phyloP scores from a whole-genome alignment of 2,329 filamentous ascomycete genomes.

The Alternaria sp. region DNA sequence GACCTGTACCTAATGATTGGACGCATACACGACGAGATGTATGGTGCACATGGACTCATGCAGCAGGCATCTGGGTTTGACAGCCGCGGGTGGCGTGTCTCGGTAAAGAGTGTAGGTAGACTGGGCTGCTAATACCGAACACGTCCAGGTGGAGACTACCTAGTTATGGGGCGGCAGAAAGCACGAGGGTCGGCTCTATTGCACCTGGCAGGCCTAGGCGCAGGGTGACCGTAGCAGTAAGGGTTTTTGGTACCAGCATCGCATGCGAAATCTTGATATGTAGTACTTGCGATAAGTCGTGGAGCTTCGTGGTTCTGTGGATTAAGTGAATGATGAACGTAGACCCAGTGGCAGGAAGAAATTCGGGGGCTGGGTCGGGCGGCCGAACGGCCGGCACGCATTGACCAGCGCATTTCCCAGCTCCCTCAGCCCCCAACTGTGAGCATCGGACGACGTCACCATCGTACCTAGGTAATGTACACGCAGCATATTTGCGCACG shows the following conservation, averaged over 20 bases:
- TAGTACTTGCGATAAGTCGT: background rate
- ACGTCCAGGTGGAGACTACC: background rate
- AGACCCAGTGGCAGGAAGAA: background rate
- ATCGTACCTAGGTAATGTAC: background rate
- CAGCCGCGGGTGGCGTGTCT: background rate
- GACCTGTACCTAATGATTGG: background rate
- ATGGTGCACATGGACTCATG: background rate
- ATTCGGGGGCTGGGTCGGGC: background rate
- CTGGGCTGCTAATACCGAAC: background rate
- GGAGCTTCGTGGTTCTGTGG: too few relatives aligned
- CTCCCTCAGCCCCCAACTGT: background rate
- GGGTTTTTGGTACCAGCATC: background rate
- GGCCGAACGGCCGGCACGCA: background rate
- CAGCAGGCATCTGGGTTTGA: background rate
- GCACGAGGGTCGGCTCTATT: background rate
- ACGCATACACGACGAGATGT: background rate
- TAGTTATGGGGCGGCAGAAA: background rate
- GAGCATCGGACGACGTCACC: background rate
- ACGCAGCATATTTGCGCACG: background rate
- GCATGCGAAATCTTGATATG: background rate
- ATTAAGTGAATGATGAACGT: background rate
- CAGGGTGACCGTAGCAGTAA: background rate
- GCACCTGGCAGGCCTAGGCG: background rate
- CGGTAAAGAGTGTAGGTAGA: background rate
- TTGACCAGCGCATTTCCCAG: too few relatives aligned